Evolutionary conservation across 192 early-diverging fungal species (phyloP).

Genomic region (Entomortierella lignicola): DNA sequence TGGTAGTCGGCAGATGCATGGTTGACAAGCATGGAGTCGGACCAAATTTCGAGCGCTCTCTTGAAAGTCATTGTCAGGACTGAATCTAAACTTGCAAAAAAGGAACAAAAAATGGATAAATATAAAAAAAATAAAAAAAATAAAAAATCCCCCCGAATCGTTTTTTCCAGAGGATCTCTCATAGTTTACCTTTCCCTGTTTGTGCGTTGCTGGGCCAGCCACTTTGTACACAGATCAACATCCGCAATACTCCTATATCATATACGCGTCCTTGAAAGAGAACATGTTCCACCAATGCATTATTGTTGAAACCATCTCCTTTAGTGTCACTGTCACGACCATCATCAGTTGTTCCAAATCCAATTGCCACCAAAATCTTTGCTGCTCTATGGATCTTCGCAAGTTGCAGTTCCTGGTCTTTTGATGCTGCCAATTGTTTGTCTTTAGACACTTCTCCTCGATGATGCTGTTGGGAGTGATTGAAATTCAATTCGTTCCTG

Average conservation of each 20-base stretch:
- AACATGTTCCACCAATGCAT: conserved; percentile 6
- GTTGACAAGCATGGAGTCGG: conserved; percentile 40
- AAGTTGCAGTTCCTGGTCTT: not conserved
- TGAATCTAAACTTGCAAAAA: conserved; percentile 14
- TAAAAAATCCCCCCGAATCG: too few relatives aligned
- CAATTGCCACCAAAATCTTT: conserved; percentile 13
- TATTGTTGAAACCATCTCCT: too few relatives aligned
- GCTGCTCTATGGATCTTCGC: conserved; percentile 24
- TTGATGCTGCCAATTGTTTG: not conserved
- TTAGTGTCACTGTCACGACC: not conserved
- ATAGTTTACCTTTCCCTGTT: conserved; percentile 18
- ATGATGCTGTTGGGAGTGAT: not conserved
- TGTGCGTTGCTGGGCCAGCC: conserved; percentile 35
- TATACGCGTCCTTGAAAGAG: conserved; percentile 31
- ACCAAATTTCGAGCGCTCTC: conserved; percentile 36
- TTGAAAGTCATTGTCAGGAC: conserved; percentile 18
- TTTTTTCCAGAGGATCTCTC: too few relatives aligned
- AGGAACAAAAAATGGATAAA: not conserved
- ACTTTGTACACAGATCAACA: conserved; percentile 40
- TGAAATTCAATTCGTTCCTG: conserved; percentile 12
- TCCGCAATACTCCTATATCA: conserved; percentile 16
- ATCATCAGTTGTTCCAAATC: conserved; percentile 12
- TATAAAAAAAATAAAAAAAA: too few relatives aligned
- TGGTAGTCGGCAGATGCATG: conserved; percentile 40
- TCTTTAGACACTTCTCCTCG: not conserved